A percentile compares a stretch with the other conserved stretches of the same genome.
Conservation (phyloP, 1,284 basidiomycete genomes). For the Cryptococcus hybrid region DNA sequence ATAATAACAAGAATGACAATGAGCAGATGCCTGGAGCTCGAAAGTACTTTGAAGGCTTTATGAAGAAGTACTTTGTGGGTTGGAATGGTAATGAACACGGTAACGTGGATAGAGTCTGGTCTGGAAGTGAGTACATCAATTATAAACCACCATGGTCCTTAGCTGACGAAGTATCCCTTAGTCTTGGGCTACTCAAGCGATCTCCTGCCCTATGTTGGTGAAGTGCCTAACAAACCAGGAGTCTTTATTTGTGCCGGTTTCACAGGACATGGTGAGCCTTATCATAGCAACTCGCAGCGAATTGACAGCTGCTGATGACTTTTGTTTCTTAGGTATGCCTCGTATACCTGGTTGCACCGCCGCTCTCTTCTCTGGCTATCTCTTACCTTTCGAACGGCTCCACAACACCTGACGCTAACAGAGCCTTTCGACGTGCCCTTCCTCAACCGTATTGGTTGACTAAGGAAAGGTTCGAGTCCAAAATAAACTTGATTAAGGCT, state of each 20-base stretch:
- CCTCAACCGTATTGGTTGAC: conserved; percentile 27
- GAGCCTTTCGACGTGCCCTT: conserved; percentile 12
- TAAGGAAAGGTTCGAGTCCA: conserved; percentile 18
- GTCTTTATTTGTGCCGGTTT: conserved; percentile 32
- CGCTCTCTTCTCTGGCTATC: conserved; percentile 14
- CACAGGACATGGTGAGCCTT: conserved; percentile 31
- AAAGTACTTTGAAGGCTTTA: conserved; percentile 29
- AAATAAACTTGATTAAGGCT: conserved; percentile 21
- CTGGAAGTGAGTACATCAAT: conserved; percentile 19
- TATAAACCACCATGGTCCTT: neutral
- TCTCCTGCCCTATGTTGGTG: conserved; percentile 25
- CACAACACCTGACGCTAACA: conserved; percentile 10
- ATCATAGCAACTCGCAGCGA: too few relatives aligned
- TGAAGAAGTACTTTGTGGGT: conserved; percentile 21
- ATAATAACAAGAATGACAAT: conserved; percentile 25
- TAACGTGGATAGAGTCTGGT: conserved; percentile 33
- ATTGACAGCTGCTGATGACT: neutral
- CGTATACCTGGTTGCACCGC: conserved; percentile 27
- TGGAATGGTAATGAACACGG: conserved; percentile 22
- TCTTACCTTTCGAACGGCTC: conserved; percentile 5
- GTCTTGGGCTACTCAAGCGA: conserved; percentile 35
- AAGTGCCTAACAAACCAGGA: conserved; percentile 21
- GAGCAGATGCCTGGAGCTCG: conserved; percentile 22
- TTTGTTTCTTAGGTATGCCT: conserved; percentile 24
- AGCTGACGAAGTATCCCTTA: neutral